Evolutionary conservation across 371 early-diverging fungal genomes (phyloP), one percentile per base, ranked within the genome.

Genomic region (Catenaria anguillulae): DNA sequence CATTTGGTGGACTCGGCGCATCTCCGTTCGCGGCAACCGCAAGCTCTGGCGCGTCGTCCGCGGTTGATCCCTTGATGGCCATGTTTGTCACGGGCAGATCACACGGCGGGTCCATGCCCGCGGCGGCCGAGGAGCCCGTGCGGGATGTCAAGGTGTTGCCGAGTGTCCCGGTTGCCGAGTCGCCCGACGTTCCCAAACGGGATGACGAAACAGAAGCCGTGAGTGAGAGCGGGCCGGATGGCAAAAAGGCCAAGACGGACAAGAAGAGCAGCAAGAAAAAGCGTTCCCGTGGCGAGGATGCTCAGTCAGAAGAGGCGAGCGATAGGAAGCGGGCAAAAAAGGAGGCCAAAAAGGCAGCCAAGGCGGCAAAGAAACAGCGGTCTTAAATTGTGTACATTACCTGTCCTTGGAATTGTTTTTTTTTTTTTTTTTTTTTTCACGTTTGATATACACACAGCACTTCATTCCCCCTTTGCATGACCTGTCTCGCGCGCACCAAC

Each of bases 61-160:
- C 61, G 4, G 35, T 19, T 1, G 4, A 61, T 2, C 10, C 26
- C 0, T 23, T 58, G 10, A 42, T 36, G 36, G n/a, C 43, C 31
- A 58, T 36, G 36, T 58, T 58, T 23, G 58, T 58, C 24, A 6
- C 10, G 29, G 37, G 58, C 26, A 13, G 29, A 12, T 29, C 45
- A 23, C 8, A 55, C 26, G 40, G 56, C 1, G 66, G 63, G 21
- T 24, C 56, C 35, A 34, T 40, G 15, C 31, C 43, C 36, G 65
- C 64, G 48, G 61, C 56, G 17, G 64, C 63, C n/a, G 64, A 65
- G 43, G 61, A 71, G 56, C n/a, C n/a, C n/a, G n/a, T n/a, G n/a
- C n/a, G n/a, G n/a, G n/a, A n/a, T n/a, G n/a, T n/a, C n/a, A n/a
- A n/a, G n/a, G n/a, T n/a, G n/a, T n/a, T n/a, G n/a, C n/a, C n/a